Percentiles rank a stretch among this genome's conserved stretches.
Conservation (phyloP, 176 grass and related monocot species). For the Rhynchospora pubera region DNA sequence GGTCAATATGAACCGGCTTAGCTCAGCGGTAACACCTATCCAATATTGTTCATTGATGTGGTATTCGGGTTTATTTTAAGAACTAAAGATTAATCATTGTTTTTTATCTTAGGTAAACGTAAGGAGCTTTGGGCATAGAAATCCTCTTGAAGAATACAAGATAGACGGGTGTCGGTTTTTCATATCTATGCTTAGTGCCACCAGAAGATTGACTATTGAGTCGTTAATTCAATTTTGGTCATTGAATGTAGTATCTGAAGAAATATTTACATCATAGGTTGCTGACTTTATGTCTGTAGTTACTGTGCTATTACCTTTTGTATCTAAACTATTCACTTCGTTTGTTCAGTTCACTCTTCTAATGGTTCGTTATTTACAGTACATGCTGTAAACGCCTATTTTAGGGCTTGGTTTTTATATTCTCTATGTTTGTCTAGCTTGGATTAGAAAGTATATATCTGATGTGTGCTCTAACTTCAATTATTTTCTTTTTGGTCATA, state of each 20-base stretch:
- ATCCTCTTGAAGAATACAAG: conserved; percentile 95
- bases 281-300: conserved; percentile 10
- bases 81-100: neutral
- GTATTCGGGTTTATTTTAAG: neutral
- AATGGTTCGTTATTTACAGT: neutral
- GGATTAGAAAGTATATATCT: neutral
- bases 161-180: conserved; percentile 94
- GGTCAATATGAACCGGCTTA: conserved; percentile 98
- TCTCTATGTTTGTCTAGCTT: neutral
- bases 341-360: neutral
- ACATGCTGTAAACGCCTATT: neutral
- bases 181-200: conserved; percentile 91
- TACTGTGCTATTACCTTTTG: too few relatives aligned
- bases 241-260: conserved; percentile 56
- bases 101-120: conserved; percentile 67
- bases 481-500: neutral
- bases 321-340: too few relatives aligned
- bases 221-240: conserved; percentile 81
- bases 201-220: conserved; percentile 61
- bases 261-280: conserved; percentile 43
- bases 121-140: conserved; percentile 90
- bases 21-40: conserved; percentile 58
- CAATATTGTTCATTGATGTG: neutral
- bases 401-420: neutral
- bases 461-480: neutral